Conservation (phyloP, 2,329 filamentous ascomycete species). For the Pseudocercospora macadamiae region DNA sequence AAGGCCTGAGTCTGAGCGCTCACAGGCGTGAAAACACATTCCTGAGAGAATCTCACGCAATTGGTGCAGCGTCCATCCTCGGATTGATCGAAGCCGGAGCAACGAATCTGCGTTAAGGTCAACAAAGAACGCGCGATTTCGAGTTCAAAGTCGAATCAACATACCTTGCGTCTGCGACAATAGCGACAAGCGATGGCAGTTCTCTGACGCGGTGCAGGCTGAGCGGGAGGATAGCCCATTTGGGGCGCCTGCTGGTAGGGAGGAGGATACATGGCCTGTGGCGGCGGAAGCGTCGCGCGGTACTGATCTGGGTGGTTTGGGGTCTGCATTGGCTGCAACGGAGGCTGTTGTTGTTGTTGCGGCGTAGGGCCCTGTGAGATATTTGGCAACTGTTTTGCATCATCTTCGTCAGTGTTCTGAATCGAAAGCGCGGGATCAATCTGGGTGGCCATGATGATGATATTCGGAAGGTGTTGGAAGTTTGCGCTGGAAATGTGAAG, state of each 20-base stretch:
- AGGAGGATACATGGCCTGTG: conserved; percentile 49
- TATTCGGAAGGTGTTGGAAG: conserved; percentile 10
- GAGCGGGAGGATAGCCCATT: conserved; percentile 46
- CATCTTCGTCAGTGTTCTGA: conserved; percentile 32
- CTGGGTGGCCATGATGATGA: conserved; percentile 29
- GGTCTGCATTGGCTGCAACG: conserved; percentile 51
- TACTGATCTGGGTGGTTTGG: conserved; percentile 49
- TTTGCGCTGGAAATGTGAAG: conserved; percentile 6
- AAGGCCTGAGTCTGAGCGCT: conserved; percentile 75
- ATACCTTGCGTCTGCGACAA: conserved; percentile 62
- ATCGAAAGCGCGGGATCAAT: conserved; percentile 38
- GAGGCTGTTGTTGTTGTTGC: conserved; percentile 44
- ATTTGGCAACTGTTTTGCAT: conserved; percentile 38
- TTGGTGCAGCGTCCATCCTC: conserved; percentile 73
- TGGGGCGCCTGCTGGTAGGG: conserved; percentile 47
- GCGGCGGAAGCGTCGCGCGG: conserved; percentile 47
- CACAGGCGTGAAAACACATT: conserved; percentile 77
- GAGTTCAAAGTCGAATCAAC: conserved; percentile 9
- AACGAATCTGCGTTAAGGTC: conserved; percentile 63
- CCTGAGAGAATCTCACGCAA: conserved; percentile 73
- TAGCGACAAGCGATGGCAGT: conserved; percentile 65
- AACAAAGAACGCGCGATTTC: conserved; percentile 9
- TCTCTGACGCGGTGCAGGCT: conserved; percentile 61
- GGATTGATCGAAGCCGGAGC: conserved; percentile 73
- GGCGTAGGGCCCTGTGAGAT: conserved; percentile 36